Base-by-base conservation (phyloP, 805 yeast species). In the Ascoidea rubescens region DNA sequence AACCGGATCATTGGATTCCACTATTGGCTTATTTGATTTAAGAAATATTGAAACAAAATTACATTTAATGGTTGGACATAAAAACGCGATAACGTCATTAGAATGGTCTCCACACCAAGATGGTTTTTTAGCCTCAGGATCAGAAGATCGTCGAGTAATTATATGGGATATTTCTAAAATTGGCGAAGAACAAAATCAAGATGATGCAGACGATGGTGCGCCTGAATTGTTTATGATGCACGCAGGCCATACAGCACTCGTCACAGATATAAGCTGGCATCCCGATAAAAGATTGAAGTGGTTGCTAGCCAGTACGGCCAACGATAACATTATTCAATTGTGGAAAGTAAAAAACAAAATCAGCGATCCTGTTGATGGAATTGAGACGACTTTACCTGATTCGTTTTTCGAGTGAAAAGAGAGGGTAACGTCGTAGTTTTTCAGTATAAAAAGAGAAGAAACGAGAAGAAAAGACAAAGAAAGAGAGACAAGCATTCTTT, bases 141-240 rank as follows among this genome's bases (percentile, higher is more conserved):
- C 88, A 1, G 78, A 78, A 55, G 96, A 88, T 62, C 73, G 93
- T 56, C 71, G 95, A 54, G 77, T 86, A 14, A 80, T 87, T 43
- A 58, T 88, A 4, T 87, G 96, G 96, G 95, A 88, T 62, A 69
- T 87, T 53, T 69, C 72, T 48, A 80, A 78, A 58, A 82, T 88
- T 44, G 96, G 96, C 4, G 85, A 81, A 56, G 96, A 87, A 61
- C 95, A 87, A 64, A 74, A 74, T 12, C 89, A 80, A 58, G 96
- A 87, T 58, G 96, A 88, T 62, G 85, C 88, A 33, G 95, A 85
- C 57, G 96, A 88, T 60, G 96, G 95, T 45, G 84, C 84, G 31
- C 91, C 96, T 4, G 96, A 88, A 64, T 67, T 88, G 43, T 71
- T 87, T 59, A 84, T 87, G 89, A 84, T 88, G 82, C 96, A 88